phyloP scores from a whole-genome alignment of 208 protist genomes.

The Trypanosomatidae sp. region DNA sequence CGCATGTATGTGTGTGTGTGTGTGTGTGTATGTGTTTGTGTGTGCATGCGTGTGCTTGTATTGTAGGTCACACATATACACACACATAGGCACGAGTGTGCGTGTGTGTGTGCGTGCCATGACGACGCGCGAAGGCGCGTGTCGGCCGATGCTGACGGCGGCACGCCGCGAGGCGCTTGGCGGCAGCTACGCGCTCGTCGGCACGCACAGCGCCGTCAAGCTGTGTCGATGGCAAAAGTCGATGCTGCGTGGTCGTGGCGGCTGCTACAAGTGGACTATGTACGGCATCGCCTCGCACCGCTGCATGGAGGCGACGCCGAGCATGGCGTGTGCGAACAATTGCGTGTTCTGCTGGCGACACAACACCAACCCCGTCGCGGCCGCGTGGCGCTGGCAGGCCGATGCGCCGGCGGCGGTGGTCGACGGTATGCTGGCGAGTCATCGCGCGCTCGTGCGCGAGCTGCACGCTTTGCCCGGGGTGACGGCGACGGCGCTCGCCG shows the following conservation, averaged over 20 bases:
- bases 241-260: conserved; percentile 85
- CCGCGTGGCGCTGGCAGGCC: conserved; percentile 85
- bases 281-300: conserved; percentile 93
- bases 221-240: conserved; percentile 96
- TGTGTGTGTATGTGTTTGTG: not conserved
- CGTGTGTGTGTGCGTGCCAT: too few relatives aligned
- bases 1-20: not conserved
- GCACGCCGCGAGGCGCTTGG: conserved; percentile 40
- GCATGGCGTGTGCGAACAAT: conserved; percentile 93
- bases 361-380: conserved; percentile 90
- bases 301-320: conserved; percentile 96
- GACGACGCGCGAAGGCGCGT: not conserved
- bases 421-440: conserved; percentile 67
- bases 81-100: too few relatives aligned
- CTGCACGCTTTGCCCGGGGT: conserved; percentile 87
- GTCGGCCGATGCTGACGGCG: conserved; percentile 69
- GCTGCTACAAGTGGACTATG: conserved; percentile 97
- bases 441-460: conserved; percentile 67
- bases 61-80: too few relatives aligned
- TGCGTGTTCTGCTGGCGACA: conserved; percentile 94
- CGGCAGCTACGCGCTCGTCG: conserved; percentile 86
- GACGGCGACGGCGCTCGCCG: conserved; percentile 47
- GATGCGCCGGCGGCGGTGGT: conserved; percentile 84
- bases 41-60: not conserved
- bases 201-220: conserved; percentile 94